phyloP scores from a whole-genome alignment of 495 filamentous ascomycete genomes.

The Penicillium verhagenii region DNA sequence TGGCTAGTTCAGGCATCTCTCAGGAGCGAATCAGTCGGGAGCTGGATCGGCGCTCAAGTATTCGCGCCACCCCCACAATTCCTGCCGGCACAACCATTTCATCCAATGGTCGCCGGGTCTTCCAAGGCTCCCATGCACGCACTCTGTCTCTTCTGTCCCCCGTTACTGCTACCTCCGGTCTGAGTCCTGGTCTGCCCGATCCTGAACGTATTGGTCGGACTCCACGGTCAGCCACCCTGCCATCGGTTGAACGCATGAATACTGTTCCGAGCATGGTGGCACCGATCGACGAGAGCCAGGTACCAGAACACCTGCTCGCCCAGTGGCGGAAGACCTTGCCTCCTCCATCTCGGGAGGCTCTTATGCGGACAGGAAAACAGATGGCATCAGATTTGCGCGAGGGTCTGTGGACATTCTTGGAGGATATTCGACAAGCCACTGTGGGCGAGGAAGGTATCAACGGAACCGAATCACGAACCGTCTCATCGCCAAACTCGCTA shows the following conservation, averaged over 20 bases:
- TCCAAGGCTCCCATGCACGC: conserved; percentile 74
- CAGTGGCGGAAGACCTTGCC: conserved; percentile 46
- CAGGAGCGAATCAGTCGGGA: conserved; percentile 44
- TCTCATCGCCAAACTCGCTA: conserved; percentile 27
- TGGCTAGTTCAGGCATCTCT: conserved; percentile 30
- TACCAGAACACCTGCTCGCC: conserved; percentile 34
- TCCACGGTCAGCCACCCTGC: conserved; percentile 47
- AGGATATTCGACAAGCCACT: conserved; percentile 91
- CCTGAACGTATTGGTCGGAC: conserved; percentile 38
- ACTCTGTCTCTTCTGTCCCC: conserved; percentile 86
- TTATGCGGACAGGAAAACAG: conserved; percentile 72
- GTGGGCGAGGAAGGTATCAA: conserved; percentile 86
- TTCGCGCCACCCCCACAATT: conserved; percentile 32
- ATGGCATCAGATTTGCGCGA: conserved; percentile 87
- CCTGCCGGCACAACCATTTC: conserved; percentile 39
- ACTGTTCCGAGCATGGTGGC: conserved; percentile 6
- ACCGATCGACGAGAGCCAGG: conserved; percentile 22
- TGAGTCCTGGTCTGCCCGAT: conserved; percentile 12
- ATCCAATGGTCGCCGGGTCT: conserved; percentile 55
- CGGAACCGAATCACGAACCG: conserved; percentile 47
- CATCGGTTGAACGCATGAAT: conserved; percentile 41
- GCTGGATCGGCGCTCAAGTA: conserved; percentile 48
- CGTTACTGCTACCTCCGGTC: conserved; percentile 17
- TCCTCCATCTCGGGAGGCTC: conserved; percentile 50
- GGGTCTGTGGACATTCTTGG: conserved; percentile 94